Percentiles rank a stretch among this genome's conserved stretches.
phyloP scores from a whole-genome alignment of 202 grass and related monocot species.

The Thinopyrum obtusiflorum region DNA sequence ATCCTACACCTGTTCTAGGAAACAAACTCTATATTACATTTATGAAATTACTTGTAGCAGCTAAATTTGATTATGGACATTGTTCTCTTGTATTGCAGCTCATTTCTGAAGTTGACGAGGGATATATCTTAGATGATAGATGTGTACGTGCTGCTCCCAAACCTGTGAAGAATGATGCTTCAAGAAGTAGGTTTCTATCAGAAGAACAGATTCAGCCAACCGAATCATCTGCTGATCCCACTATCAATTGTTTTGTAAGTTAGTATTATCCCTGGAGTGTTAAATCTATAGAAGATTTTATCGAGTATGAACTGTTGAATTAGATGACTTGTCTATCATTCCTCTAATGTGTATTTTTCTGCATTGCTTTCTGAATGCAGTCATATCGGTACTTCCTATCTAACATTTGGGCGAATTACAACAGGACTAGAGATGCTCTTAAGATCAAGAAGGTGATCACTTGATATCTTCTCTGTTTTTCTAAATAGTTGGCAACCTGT shows the following conservation, averaged over 20 bases:
- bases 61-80: background rate
- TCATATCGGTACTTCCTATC: background rate
- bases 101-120: background rate
- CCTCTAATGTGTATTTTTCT: background rate
- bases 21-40: background rate
- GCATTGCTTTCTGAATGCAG: background rate
- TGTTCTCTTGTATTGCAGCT: background rate
- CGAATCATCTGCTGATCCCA: background rate
- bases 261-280: background rate
- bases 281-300: background rate
- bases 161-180: background rate
- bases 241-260: constrained; percentile 6
- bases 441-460: background rate
- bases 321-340: background rate
- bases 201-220: background rate
- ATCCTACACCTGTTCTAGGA: no score
- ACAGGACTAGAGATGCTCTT: background rate
- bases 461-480: background rate
- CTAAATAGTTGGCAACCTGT: no score
- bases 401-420: background rate
- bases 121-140: background rate
- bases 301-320: background rate
- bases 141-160: background rate
- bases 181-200: background rate
- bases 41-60: background rate